A percentile compares a stretch with the other conserved stretches of the same genome.
Evolutionary conservation across 1,284 basidiomycete genomes (phyloP).

Genomic region (Hemileia vastatrix): DNA sequence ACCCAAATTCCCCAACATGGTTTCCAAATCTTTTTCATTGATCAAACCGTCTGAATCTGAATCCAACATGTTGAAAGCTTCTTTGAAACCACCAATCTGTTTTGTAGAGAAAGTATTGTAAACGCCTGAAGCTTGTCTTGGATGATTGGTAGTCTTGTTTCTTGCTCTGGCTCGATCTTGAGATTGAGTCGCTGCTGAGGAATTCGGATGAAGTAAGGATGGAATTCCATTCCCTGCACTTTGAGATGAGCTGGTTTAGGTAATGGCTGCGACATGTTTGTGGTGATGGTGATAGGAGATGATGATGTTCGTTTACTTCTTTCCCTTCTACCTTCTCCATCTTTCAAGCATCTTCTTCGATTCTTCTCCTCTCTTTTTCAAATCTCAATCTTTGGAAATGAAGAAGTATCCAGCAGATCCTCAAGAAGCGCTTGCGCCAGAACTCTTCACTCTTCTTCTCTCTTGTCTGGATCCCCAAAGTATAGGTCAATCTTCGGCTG

Average conservation of each 20-base stretch:
- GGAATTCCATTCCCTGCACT: background rate
- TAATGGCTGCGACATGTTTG: too few relatives aligned
- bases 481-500: background rate
- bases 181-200: background rate
- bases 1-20: slow-evolving; percentile 36
- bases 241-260: too few relatives aligned
- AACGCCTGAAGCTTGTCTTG: slow-evolving; percentile 35
- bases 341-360: too few relatives aligned
- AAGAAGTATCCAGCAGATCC: too few relatives aligned
- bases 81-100: slow-evolving; percentile 42
- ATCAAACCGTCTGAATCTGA: slow-evolving; percentile 37
- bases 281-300: too few relatives aligned
- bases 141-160: slow-evolving; percentile 24
- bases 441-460: too few relatives aligned
- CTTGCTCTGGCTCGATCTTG: background rate
- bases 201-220: slow-evolving; percentile 3
- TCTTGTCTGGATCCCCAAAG: background rate
- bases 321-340: too few relatives aligned
- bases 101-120: slow-evolving; percentile 37
- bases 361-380: too few relatives aligned
- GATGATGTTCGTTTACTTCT: too few relatives aligned
- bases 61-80: slow-evolving; percentile 41
- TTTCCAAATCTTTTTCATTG: slow-evolving; percentile 29
- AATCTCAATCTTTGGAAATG: too few relatives aligned
- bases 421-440: too few relatives aligned